Base-by-base conservation (phyloP, 164 flowering plant genomes). In the Magnolia officinalis region DNA sequence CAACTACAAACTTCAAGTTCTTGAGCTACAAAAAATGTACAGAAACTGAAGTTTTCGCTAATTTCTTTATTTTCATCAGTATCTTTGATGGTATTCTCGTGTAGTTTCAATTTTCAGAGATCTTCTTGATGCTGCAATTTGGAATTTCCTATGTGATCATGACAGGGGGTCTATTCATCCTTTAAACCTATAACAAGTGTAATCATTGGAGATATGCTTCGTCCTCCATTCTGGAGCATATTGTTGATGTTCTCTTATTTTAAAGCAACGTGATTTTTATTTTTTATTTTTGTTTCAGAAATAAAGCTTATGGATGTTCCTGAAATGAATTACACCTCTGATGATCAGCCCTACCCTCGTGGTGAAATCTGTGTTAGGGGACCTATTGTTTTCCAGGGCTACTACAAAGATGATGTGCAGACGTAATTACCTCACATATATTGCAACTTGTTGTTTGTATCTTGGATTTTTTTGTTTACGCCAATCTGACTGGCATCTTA, bases 331-430 rank as follows among this genome's bases (percentile, higher is more conserved):
- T 93, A 96, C 82, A 90, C 95, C 20, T 88, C 95, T 71, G 92
- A 89, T 18, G 99, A 96, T 83, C 81, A 87, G 76, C 99, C 99
- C 2, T 74, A 88, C 85, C 97, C 99, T 58, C 97, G 99, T 24
- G 99, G 98, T 8, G 98, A 96, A 82, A 90, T 96, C 81, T 93
- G 98, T 82, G 90, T 93, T 63, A 87, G 99, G 80, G 98, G 99
- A 73, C 98, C 97, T 31, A 89, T 85, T 78, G 80, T 96, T 77
- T 96, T 96, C 86, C 80, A 82, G 75, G 98, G 99, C 81, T 96
- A 96, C 83, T 78, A 86, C 74, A 96, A 93, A 83, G 97, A 93
- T 80, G 98, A 92, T 88, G 89, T 83, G 55, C 99, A 93, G 72
- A 96, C 98, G 99, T 95, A 90, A 37, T 58, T 14, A 61, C 63